These are phyloP conservation scores for Saitozyma podzolica DNA, from an alignment of 768 basidiomycete species.

Conservation along the genomic window DNA sequence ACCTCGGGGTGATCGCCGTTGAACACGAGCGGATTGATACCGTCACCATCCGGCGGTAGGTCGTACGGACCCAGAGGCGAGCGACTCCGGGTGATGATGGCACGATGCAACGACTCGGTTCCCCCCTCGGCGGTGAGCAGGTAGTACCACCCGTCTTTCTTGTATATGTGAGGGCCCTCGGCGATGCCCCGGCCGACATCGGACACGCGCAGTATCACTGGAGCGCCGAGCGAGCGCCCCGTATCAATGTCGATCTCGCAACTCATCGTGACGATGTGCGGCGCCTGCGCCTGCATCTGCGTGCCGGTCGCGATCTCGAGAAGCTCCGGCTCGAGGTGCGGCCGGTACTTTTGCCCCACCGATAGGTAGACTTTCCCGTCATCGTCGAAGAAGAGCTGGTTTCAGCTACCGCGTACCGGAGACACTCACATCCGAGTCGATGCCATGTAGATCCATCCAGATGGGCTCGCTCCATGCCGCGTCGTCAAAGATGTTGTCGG, in stretches of 20 bases:
- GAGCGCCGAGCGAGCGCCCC: not conserved
- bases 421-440: slow-evolving; percentile 14
- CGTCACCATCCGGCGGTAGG: slow-evolving; percentile 8
- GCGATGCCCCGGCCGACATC: slow-evolving; percentile 20
- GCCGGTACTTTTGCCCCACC: slow-evolving; percentile 1
- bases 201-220: slow-evolving; percentile 1
- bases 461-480: slow-evolving; percentile 19
- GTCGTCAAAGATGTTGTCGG: slow-evolving; percentile 25
- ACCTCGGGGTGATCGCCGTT: slow-evolving; percentile 48
- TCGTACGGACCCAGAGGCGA: slow-evolving; percentile 48
- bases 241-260: slow-evolving; percentile 13
- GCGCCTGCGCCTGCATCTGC: not conserved
- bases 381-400: slow-evolving; percentile 32
- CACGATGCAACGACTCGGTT: slow-evolving; percentile 28
- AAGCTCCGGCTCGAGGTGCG: not conserved
- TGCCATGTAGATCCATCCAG: slow-evolving; percentile 22
- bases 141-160: slow-evolving; percentile 49
- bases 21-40: slow-evolving; percentile 27
- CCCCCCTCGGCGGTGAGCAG: slow-evolving; percentile 54
- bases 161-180: slow-evolving; percentile 46
- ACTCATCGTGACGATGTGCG: too few species aligned
- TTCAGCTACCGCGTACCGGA: too few species aligned
- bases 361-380: slow-evolving; percentile 22
- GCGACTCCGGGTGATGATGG: slow-evolving; percentile 49
- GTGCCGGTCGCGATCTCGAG: slow-evolving; percentile 1